Evolutionary conservation across 371 early-diverging fungal species (phyloP).

Genomic region (Mortierella sp.): DNA sequence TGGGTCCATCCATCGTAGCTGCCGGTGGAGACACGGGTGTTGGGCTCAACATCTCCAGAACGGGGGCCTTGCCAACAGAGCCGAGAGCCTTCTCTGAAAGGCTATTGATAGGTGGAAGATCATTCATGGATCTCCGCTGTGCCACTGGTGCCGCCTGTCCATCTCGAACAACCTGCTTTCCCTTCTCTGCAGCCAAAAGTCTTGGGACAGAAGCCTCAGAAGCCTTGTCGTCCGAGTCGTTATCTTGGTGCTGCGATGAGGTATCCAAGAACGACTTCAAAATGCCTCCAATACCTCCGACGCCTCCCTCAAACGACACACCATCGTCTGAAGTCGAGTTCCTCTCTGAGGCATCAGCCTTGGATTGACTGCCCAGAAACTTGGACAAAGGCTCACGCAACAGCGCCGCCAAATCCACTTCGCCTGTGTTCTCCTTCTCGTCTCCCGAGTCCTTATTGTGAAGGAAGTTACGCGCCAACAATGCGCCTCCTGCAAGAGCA

Average conservation of each 20-base stretch:
- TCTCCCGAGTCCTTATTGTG: constrained; percentile 26
- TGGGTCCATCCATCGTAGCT: constrained; percentile 2
- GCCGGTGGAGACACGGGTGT: constrained; percentile 7
- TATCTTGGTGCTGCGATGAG: neutral
- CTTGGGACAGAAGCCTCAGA: constrained; percentile 15
- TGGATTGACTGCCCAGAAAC: neutral
- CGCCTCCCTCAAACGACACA: constrained; percentile 27
- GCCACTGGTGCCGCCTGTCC: neutral
- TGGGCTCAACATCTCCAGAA: constrained; percentile 12
- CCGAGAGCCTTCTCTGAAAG: constrained; percentile 18
- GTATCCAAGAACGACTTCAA: neutral
- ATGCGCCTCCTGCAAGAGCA: constrained; percentile 21
- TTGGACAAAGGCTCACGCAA: constrained; percentile 6
- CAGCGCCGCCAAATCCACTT: neutral
- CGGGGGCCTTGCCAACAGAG: neutral
- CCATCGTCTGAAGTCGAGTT: constrained; percentile 33
- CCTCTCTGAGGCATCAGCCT: neutral
- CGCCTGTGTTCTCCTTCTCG: constrained; percentile 6
- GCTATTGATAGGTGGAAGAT: constrained; percentile 41
- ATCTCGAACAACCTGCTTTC: constrained; percentile 30
- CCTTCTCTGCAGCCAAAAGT: constrained; percentile 30
- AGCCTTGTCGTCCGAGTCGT: neutral
- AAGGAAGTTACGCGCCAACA: constrained; percentile 9
- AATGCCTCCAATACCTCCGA: constrained; percentile 26
- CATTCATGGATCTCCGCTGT: neutral